phyloP scores from a whole-genome alignment of 2,329 filamentous ascomycete genomes.

The Fusarium sulawesiense region DNA sequence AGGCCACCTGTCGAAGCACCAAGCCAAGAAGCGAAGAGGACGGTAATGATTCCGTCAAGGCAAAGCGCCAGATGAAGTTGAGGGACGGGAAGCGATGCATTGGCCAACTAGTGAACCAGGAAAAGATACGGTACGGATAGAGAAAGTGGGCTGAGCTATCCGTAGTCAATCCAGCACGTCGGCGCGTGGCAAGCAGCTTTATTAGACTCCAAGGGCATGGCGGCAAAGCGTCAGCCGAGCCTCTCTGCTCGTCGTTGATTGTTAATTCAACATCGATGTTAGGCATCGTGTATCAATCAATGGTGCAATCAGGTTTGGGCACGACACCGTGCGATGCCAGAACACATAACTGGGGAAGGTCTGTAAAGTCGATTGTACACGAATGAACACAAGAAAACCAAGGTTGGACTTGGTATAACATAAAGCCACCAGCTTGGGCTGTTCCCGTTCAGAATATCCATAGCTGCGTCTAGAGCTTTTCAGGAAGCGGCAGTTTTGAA shows the following conservation, averaged over 20 bases:
- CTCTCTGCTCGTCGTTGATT: constrained; percentile 13
- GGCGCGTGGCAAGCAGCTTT: constrained; percentile 40
- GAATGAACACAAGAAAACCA: constrained; percentile 15
- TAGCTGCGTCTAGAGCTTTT: constrained; percentile 1
- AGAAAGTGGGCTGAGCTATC: constrained; percentile 39
- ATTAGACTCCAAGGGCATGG: constrained; percentile 9
- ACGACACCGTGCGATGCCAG: constrained; percentile 10
- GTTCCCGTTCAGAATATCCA: constrained; percentile 5
- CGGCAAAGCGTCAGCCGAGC: constrained; percentile 37
- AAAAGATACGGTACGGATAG: constrained; percentile 13
- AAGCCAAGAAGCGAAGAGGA: constrained; percentile 13
- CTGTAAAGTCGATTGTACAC: constrained; percentile 14
- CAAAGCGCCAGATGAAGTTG: constrained; percentile 26
- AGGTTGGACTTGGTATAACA: constrained; percentile 1
- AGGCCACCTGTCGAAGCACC: constrained; percentile 21
- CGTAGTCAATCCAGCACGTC: constrained; percentile 16
- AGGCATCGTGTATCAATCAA: constrained; percentile 22
- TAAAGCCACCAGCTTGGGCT: neutral
- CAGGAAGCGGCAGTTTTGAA: constrained; percentile 24
- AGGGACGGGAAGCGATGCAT: constrained; percentile 30
- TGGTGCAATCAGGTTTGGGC: neutral
- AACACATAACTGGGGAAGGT: neutral
- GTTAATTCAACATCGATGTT: constrained; percentile 10
- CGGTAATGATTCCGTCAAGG: constrained; percentile 5
- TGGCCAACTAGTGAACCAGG: constrained; percentile 37